Base-by-base conservation (phyloP, 192 early-diverging fungal genomes). In the Coemansia sp. region DNA sequence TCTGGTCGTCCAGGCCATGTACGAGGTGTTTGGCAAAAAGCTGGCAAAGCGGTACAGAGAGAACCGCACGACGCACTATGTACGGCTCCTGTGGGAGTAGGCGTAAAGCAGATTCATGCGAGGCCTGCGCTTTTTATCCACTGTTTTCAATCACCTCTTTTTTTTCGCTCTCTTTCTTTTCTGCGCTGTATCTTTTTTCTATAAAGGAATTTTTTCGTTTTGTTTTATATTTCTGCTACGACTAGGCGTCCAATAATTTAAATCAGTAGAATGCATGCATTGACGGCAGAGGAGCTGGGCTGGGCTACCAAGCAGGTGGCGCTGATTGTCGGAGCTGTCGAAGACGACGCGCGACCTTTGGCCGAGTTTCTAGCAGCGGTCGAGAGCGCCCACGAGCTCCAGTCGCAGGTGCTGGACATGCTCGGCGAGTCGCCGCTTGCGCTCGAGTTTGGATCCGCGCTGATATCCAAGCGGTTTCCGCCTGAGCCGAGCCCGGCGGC, bases 1-100 rank as follows among this genome's bases (percentile, higher is more conserved):
- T 22, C 61, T 78, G 58, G 70, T 72, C 14, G 75, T 78, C 28
- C 75, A 78, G 48, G 75, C 75, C 39, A 78, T 78, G 68, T 78
- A 78, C 52, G 75, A 78, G 55, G 66, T 78, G 45, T 69, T 72
- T 59, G 75, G 70, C 57, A 78, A 78, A 54, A 72, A 72, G 56
- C 66, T 78, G 27, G 75, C 75, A 14, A 68, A 69, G 34, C 65
- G 75, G 49, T 78, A 69, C 64, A 70, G 75, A 55, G 70, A 71
- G 36, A 61, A 60, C 60, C 59, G 75, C n/a, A 69, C 57, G 6
- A 46, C 62, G 1, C 75, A 78, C 45, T 72, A 72, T 63, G 70
- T 78, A 32, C 65, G 66, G n/a, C 58, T 78, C 34, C 63, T 72
- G 28, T 78, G 75, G 75, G 70, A 78, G 9, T 78, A n/a, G 52